Percentiles rank a stretch among this genome's conserved stretches.
Conservation (phyloP, 2,329 filamentous ascomycete species). For the Botryotinia globosa region DNA sequence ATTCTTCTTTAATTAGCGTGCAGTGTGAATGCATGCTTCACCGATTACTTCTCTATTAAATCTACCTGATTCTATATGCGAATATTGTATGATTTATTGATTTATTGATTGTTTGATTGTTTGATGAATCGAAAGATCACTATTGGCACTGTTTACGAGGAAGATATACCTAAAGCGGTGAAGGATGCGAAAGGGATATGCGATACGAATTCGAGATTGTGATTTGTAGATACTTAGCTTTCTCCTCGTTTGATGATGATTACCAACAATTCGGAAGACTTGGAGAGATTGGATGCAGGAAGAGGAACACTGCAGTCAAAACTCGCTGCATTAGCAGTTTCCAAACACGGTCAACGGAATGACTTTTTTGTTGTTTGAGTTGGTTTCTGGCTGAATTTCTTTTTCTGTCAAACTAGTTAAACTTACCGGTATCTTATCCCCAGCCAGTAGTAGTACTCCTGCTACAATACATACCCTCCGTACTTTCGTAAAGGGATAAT, state of each 20-base stretch:
- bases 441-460: slow-evolving; percentile 5
- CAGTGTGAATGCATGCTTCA: not conserved
- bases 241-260: slow-evolving; percentile 10
- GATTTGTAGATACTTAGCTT: not conserved
- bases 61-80: not conserved
- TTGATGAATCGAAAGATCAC: not conserved
- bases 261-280: slow-evolving; percentile 11
- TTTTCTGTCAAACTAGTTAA: not conserved
- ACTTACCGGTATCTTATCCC: not conserved
- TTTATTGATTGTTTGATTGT: not conserved
- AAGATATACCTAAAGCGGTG: not conserved
- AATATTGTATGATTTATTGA: not conserved
- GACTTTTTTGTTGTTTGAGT: not conserved
- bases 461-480: not conserved
- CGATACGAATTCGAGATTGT: not conserved
- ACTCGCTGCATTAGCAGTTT: not conserved
- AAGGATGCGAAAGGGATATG: slow-evolving; percentile 6
- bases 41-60: not conserved
- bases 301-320: not conserved
- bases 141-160: slow-evolving; percentile 12
- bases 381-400: not conserved
- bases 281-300: slow-evolving; percentile 9
- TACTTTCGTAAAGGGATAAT: not conserved
- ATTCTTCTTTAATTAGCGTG: slow-evolving; percentile 1
- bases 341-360: not conserved